These are phyloP conservation scores for Pontederia paniculata DNA, from an alignment of 176 grass and related monocot genomes.

Conservation along the genomic window DNA sequence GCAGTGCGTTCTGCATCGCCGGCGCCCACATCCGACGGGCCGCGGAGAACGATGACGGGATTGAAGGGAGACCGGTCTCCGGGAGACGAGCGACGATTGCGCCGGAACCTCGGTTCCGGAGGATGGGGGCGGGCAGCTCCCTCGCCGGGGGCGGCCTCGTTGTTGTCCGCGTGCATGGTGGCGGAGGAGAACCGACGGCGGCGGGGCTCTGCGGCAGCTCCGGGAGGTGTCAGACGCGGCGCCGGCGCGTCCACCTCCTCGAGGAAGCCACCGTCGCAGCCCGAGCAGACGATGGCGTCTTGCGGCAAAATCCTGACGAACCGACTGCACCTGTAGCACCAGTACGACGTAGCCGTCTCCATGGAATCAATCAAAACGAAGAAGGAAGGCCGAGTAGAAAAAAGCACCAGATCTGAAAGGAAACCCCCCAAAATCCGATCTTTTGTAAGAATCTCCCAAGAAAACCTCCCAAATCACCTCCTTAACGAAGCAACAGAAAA, in stretches of 20 bases:
- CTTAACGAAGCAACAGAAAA: neutral
- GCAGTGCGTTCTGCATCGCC: neutral
- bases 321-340: constrained; percentile 5
- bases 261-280: constrained; percentile 10
- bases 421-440: neutral
- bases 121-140: neutral
- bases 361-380: neutral
- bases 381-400: neutral
- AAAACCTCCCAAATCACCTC: neutral
- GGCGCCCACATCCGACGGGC: neutral
- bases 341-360: constrained; percentile 1
- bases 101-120: neutral
- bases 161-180: neutral
- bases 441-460: neutral
- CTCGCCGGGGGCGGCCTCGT: neutral
- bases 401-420: neutral
- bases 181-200: neutral
- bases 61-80: neutral
- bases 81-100: neutral
- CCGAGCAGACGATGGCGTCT: constrained; percentile 2
- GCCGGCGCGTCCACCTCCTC: neutral
- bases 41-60: constrained; percentile 1
- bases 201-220: neutral
- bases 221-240: neutral
- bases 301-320: neutral